Conservation (phyloP, 306 rosid species). For the Rubus parviflorus region DNA sequence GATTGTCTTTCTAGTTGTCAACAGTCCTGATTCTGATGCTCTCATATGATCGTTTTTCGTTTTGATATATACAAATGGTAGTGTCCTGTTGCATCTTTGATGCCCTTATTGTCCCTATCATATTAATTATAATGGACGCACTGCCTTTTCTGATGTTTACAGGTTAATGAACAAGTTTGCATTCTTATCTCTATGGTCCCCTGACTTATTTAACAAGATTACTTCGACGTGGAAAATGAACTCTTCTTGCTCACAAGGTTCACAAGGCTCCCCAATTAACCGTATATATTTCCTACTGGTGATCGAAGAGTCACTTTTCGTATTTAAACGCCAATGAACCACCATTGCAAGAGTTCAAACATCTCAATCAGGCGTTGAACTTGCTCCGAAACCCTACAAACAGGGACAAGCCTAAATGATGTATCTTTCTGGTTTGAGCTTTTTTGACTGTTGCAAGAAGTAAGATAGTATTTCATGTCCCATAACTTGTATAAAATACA, state of each 20-base stretch:
- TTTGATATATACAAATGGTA: not conserved
- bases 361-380: not conserved
- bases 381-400: constrained; percentile 5
- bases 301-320: constrained; percentile 10
- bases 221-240: constrained; percentile 22
- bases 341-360: constrained; percentile 8
- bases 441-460: constrained; percentile 17
- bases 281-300: not conserved
- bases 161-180: constrained; percentile 34
- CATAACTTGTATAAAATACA: constrained; percentile 5
- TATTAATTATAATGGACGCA: constrained; percentile 15
- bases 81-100: constrained; percentile 24
- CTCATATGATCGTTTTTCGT: not conserved
- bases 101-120: constrained; percentile 36
- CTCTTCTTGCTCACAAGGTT: constrained; percentile 7
- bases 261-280: not conserved
- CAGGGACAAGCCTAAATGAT: constrained; percentile 8
- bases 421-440: constrained; percentile 14
- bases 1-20: constrained; percentile 18
- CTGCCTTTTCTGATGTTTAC: constrained; percentile 36
- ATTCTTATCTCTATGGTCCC: constrained; percentile 35
- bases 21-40: not conserved
- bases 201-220: constrained; percentile 16
- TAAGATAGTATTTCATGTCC: not conserved
- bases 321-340: constrained; percentile 1